Percentiles rank a stretch among this genome's conserved stretches.
These are phyloP conservation scores for Hippophae rhamnoides DNA, from an alignment of 306 rosid species.

Conservation along the genomic window DNA sequence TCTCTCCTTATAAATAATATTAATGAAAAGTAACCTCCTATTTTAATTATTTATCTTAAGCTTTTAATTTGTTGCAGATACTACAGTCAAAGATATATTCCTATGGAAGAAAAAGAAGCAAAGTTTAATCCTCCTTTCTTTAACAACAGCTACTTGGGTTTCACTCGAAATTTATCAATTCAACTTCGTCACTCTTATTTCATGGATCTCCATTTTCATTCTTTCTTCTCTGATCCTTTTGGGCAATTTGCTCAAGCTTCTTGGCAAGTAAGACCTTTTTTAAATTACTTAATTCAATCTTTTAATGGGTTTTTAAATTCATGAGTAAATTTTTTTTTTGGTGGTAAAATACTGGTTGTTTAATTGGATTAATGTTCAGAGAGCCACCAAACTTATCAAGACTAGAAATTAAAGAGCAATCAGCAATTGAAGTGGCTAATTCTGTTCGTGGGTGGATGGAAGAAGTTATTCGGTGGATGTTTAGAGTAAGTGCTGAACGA, in stretches of 20 bases:
- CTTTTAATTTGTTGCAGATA: constrained; percentile 19
- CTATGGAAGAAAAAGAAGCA: constrained; percentile 48
- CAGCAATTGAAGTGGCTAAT: constrained; percentile 19
- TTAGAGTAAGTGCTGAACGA: constrained; percentile 29
- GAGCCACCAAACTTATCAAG: constrained; percentile 24
- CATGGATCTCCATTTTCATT: constrained; percentile 37
- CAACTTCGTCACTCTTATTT: constrained; percentile 42
- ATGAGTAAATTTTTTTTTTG: not conserved
- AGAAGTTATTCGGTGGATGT: constrained; percentile 36
- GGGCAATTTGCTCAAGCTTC: constrained; percentile 39
- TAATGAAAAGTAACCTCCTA: not conserved
- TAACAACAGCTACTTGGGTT: constrained; percentile 47
- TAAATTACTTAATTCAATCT: not conserved
- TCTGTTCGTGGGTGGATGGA: constrained; percentile 22
- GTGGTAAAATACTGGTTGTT: not conserved
- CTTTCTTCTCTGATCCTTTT: constrained; percentile 39
- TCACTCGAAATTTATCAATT: constrained; percentile 40
- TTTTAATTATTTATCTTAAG: not conserved
- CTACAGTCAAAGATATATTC: constrained; percentile 24
- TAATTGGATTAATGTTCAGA: constrained; percentile 25
- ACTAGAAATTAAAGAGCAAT: constrained; percentile 29
- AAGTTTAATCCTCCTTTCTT: constrained; percentile 20
- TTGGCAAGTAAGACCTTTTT: constrained; percentile 39
- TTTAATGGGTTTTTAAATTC: not conserved
- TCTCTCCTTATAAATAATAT: not conserved